Base-by-base conservation (phyloP, 176 grass and related monocot species). In the Rhynchospora pubera region DNA sequence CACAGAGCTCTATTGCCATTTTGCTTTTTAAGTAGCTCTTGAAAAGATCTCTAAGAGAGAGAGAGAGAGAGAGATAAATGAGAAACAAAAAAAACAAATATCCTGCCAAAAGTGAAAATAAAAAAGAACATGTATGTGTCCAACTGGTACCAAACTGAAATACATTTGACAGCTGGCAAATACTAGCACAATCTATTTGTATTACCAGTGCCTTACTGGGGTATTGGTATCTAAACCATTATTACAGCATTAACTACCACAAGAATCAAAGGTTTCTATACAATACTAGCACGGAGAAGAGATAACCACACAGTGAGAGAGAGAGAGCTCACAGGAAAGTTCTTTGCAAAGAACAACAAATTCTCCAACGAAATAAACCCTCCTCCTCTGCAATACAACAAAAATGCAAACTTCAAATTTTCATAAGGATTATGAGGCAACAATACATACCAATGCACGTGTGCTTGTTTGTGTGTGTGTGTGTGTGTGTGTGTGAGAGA, bases 361-460 rank as follows among this genome's bases (percentile, higher is more conserved):
- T 94, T 94, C 70, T 94, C 92, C 83, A 91, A 89, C 18, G 92
- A 94, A 85, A 94, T 94, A 73, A 89, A 90, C n/a, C 92, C 92
- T 84, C 92, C 89, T 5, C 89, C 89, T 80, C 89, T 94, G 87
- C 63, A 86, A 91, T 86, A 82, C 57, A 78, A 26, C n/a, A 69
- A 65, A 64, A 45, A 81, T 81, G 83, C 11, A 52, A 19, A 70
- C 56, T 85, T 50, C 63, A 65, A 7, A 78, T 65, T 64, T 83
- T 62, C 63, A 83, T 83, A 79, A 51, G 62, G 15, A 0, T 4
- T 43, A 88, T 19, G 47, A 51, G 71, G 71, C 12, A 75, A 52
- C 47, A 76, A 16, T 26, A 76, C 46, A 75, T 75, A 75, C 10
- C 21, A 23, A 75, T 16, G 12, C 81, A 48, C 18, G 21, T 12